Evolutionary conservation across 2,329 filamentous ascomycete genomes (phyloP).

Genomic region (Coniochaeta hoffmannii): DNA sequence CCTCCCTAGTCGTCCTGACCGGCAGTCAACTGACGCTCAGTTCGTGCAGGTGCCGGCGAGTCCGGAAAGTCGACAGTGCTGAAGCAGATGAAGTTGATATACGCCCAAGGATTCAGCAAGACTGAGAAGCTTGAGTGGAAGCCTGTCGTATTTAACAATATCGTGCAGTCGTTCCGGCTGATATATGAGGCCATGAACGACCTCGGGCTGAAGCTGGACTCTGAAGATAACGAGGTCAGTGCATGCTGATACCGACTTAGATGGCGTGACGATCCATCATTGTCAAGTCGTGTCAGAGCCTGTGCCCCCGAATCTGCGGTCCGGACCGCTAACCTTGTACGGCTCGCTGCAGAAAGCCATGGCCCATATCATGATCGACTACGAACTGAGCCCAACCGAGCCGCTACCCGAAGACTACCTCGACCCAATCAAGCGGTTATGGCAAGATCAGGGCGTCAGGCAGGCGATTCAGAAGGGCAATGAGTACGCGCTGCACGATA

Average conservation of each 20-base stretch:
- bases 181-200: conserved; percentile 88
- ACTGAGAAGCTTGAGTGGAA: conserved; percentile 90
- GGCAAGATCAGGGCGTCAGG: conserved; percentile 77
- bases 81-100: conserved; percentile 99
- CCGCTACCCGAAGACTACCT: conserved; percentile 71
- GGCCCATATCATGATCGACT: conserved; percentile 67
- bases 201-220: conserved; percentile 70
- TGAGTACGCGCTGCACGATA: conserved; percentile 94
- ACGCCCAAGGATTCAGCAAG: conserved; percentile 84
- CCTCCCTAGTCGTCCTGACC: background rate
- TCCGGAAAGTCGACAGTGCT: conserved; percentile 94
- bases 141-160: conserved; percentile 91
- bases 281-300: background rate
- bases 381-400: conserved; percentile 77
- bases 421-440: conserved; percentile 74
- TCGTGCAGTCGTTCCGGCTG: conserved; percentile 85
- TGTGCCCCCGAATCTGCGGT: background rate
- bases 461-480: conserved; percentile 88
- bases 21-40: conserved; percentile 11
- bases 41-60: conserved; percentile 73
- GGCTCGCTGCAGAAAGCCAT: conserved; percentile 58
- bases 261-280: background rate
- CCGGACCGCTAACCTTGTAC: conserved; percentile 6
- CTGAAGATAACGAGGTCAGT: conserved; percentile 70
- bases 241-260: background rate